Conservation (phyloP, 2,329 filamentous ascomycete genomes). For the Sarocladiaceae sp. region DNA sequence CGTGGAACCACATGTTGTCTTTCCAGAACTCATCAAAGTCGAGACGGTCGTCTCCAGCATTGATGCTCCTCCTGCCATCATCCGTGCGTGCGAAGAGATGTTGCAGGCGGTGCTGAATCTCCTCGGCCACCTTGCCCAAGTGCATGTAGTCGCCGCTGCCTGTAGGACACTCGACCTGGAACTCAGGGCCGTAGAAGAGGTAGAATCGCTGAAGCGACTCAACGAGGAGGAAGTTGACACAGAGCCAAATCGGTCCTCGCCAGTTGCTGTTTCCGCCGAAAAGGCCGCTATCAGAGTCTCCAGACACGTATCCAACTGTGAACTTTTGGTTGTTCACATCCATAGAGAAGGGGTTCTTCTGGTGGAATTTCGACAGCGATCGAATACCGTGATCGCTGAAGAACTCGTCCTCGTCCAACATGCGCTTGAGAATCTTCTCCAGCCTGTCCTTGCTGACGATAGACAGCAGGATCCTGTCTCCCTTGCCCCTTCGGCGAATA, state of each 20-base stretch:
- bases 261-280: constrained; percentile 98
- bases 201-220: constrained; percentile 94
- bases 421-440: constrained; percentile 80
- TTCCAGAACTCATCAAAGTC: constrained; percentile 94
- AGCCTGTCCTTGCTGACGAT: constrained; percentile 92
- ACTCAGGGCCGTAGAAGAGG: constrained; percentile 86
- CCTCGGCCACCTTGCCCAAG: constrained; percentile 88
- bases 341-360: constrained; percentile 89
- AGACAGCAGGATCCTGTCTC: constrained; percentile 79
- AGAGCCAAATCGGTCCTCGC: constrained; percentile 93
- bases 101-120: constrained; percentile 90
- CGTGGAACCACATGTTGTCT: constrained; percentile 82
- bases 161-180: constrained; percentile 90
- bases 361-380: constrained; percentile 87
- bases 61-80: constrained; percentile 83
- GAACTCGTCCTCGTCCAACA: constrained; percentile 94
- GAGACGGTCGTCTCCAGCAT: constrained; percentile 76
- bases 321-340: constrained; percentile 90
- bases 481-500: constrained; percentile 86
- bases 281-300: constrained; percentile 92
- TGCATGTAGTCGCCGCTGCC: constrained; percentile 95
- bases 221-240: constrained; percentile 90
- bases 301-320: constrained; percentile 82
- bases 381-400: constrained; percentile 86
- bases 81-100: constrained; percentile 84